phyloP scores from a whole-genome alignment of 192 early-diverging fungal genomes.

The Backusella tuberculispora region DNA sequence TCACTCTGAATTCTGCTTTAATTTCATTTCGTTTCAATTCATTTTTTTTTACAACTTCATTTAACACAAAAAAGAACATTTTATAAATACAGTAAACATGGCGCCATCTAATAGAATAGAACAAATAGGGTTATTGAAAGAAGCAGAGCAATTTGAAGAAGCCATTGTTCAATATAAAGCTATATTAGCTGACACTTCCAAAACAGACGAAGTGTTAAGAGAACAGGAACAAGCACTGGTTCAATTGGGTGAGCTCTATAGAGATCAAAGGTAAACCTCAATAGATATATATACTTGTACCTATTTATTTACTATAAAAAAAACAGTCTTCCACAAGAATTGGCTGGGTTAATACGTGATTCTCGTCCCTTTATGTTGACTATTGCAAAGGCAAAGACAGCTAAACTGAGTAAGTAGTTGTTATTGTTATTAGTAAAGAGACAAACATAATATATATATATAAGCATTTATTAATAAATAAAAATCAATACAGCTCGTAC shows the following conservation, averaged over 20 bases:
- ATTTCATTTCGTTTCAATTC: not conserved
- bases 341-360: slow-evolving; percentile 79
- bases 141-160: slow-evolving; percentile 58
- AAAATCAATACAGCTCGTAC: slow-evolving; percentile 61
- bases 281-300: not conserved
- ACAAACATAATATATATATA: not conserved
- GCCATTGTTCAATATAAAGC: slow-evolving; percentile 65
- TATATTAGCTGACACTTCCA: slow-evolving; percentile 50
- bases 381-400: slow-evolving; percentile 95
- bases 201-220: slow-evolving; percentile 49
- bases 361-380: slow-evolving; percentile 77
- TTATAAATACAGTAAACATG: not conserved
- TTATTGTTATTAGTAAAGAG: not conserved
- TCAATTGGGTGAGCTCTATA: slow-evolving; percentile 75
- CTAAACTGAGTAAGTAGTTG: slow-evolving; percentile 79
- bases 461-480: not conserved
- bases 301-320: not conserved
- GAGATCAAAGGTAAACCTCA: slow-evolving; percentile 58
- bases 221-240: slow-evolving; percentile 71
- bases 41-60: not conserved
- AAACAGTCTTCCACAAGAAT: slow-evolving; percentile 70
- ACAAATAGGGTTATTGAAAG: slow-evolving; percentile 57
- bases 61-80: not conserved
- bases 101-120: slow-evolving; percentile 29
- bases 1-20: not conserved